Base-by-base conservation (phyloP, 768 basidiomycete species). In the Crucibulum laeve region DNA sequence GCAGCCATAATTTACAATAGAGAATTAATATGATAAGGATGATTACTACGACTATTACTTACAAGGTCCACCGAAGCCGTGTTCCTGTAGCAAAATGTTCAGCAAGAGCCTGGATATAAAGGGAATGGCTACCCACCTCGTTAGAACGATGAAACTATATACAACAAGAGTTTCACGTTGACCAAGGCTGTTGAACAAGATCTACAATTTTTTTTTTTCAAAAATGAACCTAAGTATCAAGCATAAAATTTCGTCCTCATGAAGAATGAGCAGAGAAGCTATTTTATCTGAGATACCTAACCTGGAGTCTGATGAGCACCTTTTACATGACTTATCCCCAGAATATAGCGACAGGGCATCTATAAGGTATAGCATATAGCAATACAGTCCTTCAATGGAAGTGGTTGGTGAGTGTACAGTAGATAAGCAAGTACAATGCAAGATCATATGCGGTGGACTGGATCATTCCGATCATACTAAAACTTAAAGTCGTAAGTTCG, bases 301-400 rank as follows among this genome's bases (percentile, higher is more conserved):
- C 17, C 19, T 42, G 15, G 40, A 10, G 17, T 17, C 19, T 21
- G n/a, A 33, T 18, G 30, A 43, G 34, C 42, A 41, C 45, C n/a
- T 48, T n/a, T n/a, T n/a, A n/a, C 19, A 18, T 24, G 13, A 62
- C 69, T 45, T 40, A 69, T 10, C 74, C 74, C 74, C 73, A 76
- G 13, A 73, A 67, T 68, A 75, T 69, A 7, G 69, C 59, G 1
- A 67, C 63, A 1, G 72, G 59, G 1, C 73, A 74, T 7, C 75
- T 74, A 57, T 76, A 70, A 1, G 71, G 73, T 15, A 73, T 50
- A 1, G 71, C 61, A 44, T 63, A 68, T 19, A 52, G 38, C 22
- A 60, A 35, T 4, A 59, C 55, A n/a, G 59, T 50, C 11, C 53
- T 56, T 43, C 23, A 13, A 23, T 13, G 35, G 15, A 36, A 36